Conservation (phyloP, 176 grass and related monocot genomes). For the Lolium rigidum region DNA sequence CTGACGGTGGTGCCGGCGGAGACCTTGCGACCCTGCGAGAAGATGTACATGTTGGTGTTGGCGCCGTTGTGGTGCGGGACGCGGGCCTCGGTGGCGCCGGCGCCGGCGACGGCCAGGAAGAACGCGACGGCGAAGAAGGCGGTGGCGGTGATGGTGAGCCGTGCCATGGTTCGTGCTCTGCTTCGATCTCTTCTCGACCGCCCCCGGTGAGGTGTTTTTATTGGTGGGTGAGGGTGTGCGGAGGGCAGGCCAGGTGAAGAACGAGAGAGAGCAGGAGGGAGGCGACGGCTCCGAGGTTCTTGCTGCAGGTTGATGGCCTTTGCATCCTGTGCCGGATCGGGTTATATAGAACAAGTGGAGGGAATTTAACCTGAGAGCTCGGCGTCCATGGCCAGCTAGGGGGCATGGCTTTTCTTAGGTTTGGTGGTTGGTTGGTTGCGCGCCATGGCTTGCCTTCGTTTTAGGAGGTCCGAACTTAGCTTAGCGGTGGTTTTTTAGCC, state of each 20-base stretch:
- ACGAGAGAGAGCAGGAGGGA: background rate
- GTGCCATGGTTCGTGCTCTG: constrained; percentile 33
- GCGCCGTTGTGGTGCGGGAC: background rate
- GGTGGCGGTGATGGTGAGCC: constrained; percentile 16
- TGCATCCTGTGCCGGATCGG: background rate
- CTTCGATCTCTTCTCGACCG: constrained; percentile 29
- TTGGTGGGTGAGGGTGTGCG: background rate
- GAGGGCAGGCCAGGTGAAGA: constrained; percentile 13
- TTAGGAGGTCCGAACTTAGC: constrained; percentile 23
- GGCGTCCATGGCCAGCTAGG: background rate
- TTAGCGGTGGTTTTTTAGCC: background rate
- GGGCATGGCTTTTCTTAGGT: constrained; percentile 14
- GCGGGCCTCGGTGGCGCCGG: background rate
- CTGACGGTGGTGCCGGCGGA: background rate
- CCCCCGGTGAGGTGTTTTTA: constrained; percentile 17
- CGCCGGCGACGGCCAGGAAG: background rate
- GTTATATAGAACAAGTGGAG: constrained; percentile 33
- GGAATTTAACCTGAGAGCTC: background rate
- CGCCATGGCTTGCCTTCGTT: constrained; percentile 29
- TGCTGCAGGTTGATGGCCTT: constrained; percentile 18
- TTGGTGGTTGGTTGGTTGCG: background rate
- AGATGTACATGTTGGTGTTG: background rate
- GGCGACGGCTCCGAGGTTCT: constrained; percentile 1
- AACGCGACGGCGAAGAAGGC: background rate
- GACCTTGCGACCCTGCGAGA: background rate